phyloP scores from a whole-genome alignment of 495 filamentous ascomycete species.

The Cenococcum geophilum region DNA sequence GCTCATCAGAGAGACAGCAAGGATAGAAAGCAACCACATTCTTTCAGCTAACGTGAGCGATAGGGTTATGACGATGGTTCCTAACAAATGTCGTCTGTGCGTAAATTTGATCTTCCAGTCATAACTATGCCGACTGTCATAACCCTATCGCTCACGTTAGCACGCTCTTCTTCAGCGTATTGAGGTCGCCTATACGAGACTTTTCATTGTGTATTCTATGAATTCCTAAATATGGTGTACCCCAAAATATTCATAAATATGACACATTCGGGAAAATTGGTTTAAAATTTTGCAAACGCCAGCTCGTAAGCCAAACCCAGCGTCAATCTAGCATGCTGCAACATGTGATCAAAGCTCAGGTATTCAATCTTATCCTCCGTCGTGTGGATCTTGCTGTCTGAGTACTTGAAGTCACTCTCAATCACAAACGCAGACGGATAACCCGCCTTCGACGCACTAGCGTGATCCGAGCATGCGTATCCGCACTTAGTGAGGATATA shows the following conservation, averaged over 20 bases:
- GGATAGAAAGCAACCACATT: too few relatives aligned
- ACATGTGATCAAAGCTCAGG: constrained; percentile 93
- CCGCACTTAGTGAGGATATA: constrained; percentile 82
- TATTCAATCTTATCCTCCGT: constrained; percentile 83
- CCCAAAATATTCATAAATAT: neutral
- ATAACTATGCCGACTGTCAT: too few relatives aligned
- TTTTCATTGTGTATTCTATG: too few relatives aligned
- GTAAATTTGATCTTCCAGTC: too few relatives aligned
- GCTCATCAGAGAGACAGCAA: too few relatives aligned
- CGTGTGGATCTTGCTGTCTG: constrained; percentile 83
- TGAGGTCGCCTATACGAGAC: too few relatives aligned
- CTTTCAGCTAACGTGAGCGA: too few relatives aligned
- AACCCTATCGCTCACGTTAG: too few relatives aligned
- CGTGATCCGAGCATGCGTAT: constrained; percentile 96
- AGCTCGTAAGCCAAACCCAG: constrained; percentile 86
- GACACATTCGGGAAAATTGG: neutral
- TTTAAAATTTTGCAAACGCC: constrained; percentile 55
- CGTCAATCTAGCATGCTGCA: constrained; percentile 91
- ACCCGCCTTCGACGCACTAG: constrained; percentile 89
- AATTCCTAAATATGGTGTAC: too few relatives aligned
- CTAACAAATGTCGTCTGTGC: too few relatives aligned
- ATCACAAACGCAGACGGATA: constrained; percentile 96
- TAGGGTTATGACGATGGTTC: too few relatives aligned
- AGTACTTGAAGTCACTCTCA: constrained; percentile 79
- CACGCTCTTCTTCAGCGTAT: too few relatives aligned